These are phyloP conservation scores for Prunus davidiana DNA, from an alignment of 306 rosid genomes.

Conservation along the genomic window DNA sequence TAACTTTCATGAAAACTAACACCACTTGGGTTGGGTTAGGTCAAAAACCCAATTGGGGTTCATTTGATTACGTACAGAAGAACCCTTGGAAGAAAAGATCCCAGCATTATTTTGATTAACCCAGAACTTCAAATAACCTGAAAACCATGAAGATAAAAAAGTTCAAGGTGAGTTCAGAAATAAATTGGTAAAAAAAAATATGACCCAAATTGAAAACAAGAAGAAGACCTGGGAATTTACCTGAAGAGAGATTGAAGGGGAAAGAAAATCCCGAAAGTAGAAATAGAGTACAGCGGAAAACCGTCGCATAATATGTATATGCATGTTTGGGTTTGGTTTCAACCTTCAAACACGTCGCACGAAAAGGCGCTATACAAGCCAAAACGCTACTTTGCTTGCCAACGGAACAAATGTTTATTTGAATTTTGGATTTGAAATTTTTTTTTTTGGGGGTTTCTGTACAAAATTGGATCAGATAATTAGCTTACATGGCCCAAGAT, in stretches of 20 bases:
- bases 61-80: slow-evolving; percentile 22
- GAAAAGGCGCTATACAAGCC: background rate
- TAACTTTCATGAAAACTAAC: background rate
- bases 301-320: background rate
- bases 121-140: background rate
- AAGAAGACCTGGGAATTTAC: background rate
- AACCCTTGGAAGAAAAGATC: slow-evolving; percentile 21
- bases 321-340: background rate
- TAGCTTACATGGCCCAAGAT: too few relatives aligned
- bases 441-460: too few relatives aligned
- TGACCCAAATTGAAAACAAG: background rate
- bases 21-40: too few relatives aligned
- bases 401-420: too few relatives aligned
- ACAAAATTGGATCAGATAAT: too few relatives aligned
- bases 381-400: background rate
- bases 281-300: background rate
- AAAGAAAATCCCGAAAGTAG: background rate
- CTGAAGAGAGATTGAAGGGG: background rate
- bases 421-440: too few relatives aligned
- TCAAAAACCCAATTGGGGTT: background rate
- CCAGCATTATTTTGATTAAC: slow-evolving; percentile 15
- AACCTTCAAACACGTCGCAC: background rate
- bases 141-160: background rate
- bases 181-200: background rate
- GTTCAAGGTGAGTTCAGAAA: background rate